Percentiles rank a stretch among this genome's conserved stretches.
phyloP scores from a whole-genome alignment of 2,329 filamentous ascomycete genomes.

The Monosporascus cannonballus region DNA sequence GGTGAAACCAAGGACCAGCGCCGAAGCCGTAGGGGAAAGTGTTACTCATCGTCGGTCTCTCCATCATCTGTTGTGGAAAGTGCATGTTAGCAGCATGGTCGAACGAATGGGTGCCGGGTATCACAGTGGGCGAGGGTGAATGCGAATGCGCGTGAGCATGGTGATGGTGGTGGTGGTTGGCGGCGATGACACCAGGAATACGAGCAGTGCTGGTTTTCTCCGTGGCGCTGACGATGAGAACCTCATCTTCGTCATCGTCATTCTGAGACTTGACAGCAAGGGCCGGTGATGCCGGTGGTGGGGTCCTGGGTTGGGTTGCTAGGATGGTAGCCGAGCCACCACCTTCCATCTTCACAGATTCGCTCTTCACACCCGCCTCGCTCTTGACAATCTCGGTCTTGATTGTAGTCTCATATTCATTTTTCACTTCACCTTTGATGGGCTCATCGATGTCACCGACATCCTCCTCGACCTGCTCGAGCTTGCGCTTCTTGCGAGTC shows the following conservation, averaged over 20 bases:
- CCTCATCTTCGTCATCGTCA: conserved; percentile 22
- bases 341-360: conserved; percentile 23
- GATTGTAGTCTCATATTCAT: conserved; percentile 23
- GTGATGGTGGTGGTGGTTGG: conserved; percentile 8
- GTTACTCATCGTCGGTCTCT: conserved; percentile 7
- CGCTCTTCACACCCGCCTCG: not conserved
- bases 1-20: conserved; percentile 16
- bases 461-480: conserved; percentile 29
- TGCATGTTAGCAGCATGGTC: conserved; percentile 23
- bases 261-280: conserved; percentile 5
- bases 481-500: conserved; percentile 25
- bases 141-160: conserved; percentile 11
- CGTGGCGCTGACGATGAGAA: conserved; percentile 20
- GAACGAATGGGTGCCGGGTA: conserved; percentile 17
- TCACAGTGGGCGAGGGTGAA: conserved; percentile 8
- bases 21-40: conserved; percentile 19
- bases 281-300: conserved; percentile 5
- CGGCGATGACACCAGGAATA: not conserved
- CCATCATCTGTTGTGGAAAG: conserved; percentile 4
- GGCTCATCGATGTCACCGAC: conserved; percentile 28
- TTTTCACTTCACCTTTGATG: conserved; percentile 24
- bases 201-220: conserved; percentile 10
- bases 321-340: conserved; percentile 6
- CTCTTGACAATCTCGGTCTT: conserved; percentile 18
- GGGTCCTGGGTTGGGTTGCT: conserved; percentile 1